Base-by-base conservation (phyloP, 805 yeast species). In the Metschnikowia santaceciliae region DNA sequence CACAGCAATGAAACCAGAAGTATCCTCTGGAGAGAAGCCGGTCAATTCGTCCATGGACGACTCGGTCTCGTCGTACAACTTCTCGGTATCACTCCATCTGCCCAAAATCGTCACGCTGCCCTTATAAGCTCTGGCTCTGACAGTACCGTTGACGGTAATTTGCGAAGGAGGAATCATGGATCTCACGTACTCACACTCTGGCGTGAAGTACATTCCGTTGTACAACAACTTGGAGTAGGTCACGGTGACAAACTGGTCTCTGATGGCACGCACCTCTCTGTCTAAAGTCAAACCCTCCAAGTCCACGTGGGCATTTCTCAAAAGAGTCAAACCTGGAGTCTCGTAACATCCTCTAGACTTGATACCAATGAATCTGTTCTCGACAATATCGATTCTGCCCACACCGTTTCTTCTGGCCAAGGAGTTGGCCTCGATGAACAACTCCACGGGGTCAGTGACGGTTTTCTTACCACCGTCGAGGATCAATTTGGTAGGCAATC, bases 341-440 rank as follows among this genome's bases (percentile, higher is more conserved):
- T 94, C 99, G 78, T 94, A 94, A 80, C 99, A 94, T 53, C 99
- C 99, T 81, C 99, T 90, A 57, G 98, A 91, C 75, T 94, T 94
- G 73, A 94, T 87, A 72, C 98, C 98, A 66, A 94, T 94, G 74
- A 94, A 94, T 80, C 99, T 90, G 81, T 94, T 90, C 78, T 94
- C 99, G 59, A 94, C 99, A 67, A 94, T 94, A 77, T 94, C 99
- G 70, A 94, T 87, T 81, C 99, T 90, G 72, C 99, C 99, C 54
- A 94, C 97, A 80, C 99, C 99, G 71, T 94, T 91, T 79, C 97
- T 90, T 83, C 99, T 91, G 53, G 97, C 98, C 65, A 94, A 79
- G 62, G 90, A 83, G 72, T 94, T 92, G 55, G 97, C 97, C 59
- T 90, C 86, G 61, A 88, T 75, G 82, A 94, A 94, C 61, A 94